Base-by-base conservation (phyloP, 345 rosid species). In the Pistacia integerrima region DNA sequence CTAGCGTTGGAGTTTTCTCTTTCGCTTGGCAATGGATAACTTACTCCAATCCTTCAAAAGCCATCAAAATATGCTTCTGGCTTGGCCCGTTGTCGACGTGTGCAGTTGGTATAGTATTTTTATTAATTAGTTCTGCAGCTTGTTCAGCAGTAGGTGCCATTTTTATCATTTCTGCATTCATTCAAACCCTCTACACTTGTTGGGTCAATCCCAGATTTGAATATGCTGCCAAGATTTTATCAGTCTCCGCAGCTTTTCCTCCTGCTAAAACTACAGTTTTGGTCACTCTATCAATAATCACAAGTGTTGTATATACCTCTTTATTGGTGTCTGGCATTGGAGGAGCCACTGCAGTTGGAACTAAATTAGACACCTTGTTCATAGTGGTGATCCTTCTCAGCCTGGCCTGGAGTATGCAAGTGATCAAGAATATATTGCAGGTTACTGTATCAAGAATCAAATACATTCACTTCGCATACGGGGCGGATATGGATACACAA, bases 381-480 rank as follows among this genome's bases (percentile, higher is more conserved):
- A 90, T 88, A 64, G 14, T 76, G 5, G 35, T 83, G 17, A 85
- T 88, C 83, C 36, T 93, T 79, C 75, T 88, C n/a, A 87, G 93
- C 89, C 85, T 91, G 66, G 70, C 81, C 20, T 95, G 99, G 98
- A 88, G 85, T 28, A 82, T 87, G 93, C 98, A 93, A 78, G 93
- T 88, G 73, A 74, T 88, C 74, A 93, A 85, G 84, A 90, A 93
- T 75, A 80, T 83, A 60, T 59, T 87, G 82, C 89, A 75, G 64
- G 89, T 90, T 13, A 85, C 92, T 16, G 74, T 95, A 25, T 87
- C 99, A 0, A 85, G 88, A 17, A 76, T 90, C 11, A 87, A 87
- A 67, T 89, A 78, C 84, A 74, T 90, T 33, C 79, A 84, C 76
- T 85, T 90, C 20, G 87, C 88, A 8, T 56, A 60, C 36, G 92